phyloP scores from a whole-genome alignment of 169 alveolate species.

The Cryptosporidium sp. region DNA sequence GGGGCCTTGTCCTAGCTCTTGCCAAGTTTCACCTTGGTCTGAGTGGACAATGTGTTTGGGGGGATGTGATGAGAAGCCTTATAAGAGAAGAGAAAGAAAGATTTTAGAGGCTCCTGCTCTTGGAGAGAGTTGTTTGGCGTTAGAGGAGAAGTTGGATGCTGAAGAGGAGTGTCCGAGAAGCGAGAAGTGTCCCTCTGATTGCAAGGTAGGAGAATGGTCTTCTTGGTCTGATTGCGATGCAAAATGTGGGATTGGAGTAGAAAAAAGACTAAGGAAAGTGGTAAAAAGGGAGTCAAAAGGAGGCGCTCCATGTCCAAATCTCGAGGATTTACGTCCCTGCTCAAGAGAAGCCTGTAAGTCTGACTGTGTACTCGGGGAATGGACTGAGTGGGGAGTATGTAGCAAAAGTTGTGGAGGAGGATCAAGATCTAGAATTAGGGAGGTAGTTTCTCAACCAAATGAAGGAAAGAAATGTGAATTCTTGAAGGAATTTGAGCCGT shows the following conservation, averaged over 20 bases:
- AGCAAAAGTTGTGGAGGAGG: conserved; percentile 82
- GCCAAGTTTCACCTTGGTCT: conserved; percentile 78
- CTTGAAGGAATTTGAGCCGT: conserved; percentile 76
- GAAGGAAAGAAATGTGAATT: conserved; percentile 76
- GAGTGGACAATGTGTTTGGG: conserved; percentile 81
- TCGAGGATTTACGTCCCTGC: conserved; percentile 64
- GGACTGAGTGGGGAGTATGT: conserved; percentile 80
- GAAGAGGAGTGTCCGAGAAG: conserved; percentile 18
- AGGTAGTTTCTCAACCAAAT: conserved; percentile 45
- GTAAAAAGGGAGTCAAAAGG: conserved; percentile 74
- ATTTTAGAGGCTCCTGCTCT: conserved; percentile 27
- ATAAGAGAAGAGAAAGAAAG: conserved; percentile 33
- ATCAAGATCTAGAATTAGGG: conserved; percentile 23
- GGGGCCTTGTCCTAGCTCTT: conserved; percentile 77
- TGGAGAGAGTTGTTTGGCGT: background rate
- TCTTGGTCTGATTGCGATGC: conserved; percentile 80
- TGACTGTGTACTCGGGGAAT: conserved; percentile 76
- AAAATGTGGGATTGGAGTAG: conserved; percentile 74
- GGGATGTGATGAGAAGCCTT: conserved; percentile 75
- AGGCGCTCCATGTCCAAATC: conserved; percentile 66
- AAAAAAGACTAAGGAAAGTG: conserved; percentile 72
- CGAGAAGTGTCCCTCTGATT: conserved; percentile 67
- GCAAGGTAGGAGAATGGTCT: conserved; percentile 79
- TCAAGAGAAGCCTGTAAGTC: conserved; percentile 72
- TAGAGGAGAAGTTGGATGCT: conserved; percentile 9